Percentiles rank a stretch among this genome's conserved stretches.
Evolutionary conservation across 805 yeast genomes (phyloP).

Genomic region (Metschnikowia santaceciliae): DNA sequence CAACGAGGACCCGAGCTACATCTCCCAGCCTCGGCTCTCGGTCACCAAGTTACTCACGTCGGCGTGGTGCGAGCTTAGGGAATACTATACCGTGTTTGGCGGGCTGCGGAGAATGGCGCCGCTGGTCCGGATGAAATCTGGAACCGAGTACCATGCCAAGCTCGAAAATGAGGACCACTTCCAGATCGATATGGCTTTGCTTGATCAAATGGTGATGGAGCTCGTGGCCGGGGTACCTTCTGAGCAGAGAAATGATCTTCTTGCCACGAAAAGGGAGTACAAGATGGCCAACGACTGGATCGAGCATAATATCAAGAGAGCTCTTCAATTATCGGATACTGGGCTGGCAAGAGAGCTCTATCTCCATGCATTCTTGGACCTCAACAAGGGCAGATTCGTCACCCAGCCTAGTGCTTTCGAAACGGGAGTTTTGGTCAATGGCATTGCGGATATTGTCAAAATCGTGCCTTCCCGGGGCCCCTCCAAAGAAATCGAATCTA

Average conservation of each 20-base stretch:
- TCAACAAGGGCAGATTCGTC: slow-evolving; percentile 18
- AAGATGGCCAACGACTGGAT: slow-evolving; percentile 34
- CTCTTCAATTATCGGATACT: slow-evolving; percentile 37
- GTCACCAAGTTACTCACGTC: slow-evolving; percentile 59
- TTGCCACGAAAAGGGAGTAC: slow-evolving; percentile 14
- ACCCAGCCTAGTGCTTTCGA: slow-evolving; percentile 4
- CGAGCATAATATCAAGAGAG: slow-evolving; percentile 36
- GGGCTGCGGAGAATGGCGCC: slow-evolving; percentile 25
- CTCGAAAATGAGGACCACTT: slow-evolving; percentile 36
- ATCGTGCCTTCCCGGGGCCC: slow-evolving; percentile 1
- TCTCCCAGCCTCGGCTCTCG: slow-evolving; percentile 36
- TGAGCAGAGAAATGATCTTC: slow-evolving; percentile 13
- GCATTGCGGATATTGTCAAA: slow-evolving; percentile 35
- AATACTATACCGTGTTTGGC: slow-evolving; percentile 50
- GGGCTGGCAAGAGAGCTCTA: slow-evolving; percentile 62
- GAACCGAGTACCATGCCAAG: slow-evolving; percentile 27
- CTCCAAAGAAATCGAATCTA: not conserved
- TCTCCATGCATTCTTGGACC: slow-evolving; percentile 49
- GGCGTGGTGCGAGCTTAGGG: slow-evolving; percentile 67
- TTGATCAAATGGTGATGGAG: slow-evolving; percentile 8
- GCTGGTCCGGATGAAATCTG: slow-evolving; percentile 39
- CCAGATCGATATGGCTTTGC: slow-evolving; percentile 39
- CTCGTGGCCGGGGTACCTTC: slow-evolving; percentile 9
- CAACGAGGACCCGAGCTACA: slow-evolving; percentile 12
- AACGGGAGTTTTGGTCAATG: slow-evolving; percentile 51